These are phyloP conservation scores for Pyrrhoderma noxium DNA, from an alignment of 1,284 basidiomycete species.

Conservation along the genomic window DNA sequence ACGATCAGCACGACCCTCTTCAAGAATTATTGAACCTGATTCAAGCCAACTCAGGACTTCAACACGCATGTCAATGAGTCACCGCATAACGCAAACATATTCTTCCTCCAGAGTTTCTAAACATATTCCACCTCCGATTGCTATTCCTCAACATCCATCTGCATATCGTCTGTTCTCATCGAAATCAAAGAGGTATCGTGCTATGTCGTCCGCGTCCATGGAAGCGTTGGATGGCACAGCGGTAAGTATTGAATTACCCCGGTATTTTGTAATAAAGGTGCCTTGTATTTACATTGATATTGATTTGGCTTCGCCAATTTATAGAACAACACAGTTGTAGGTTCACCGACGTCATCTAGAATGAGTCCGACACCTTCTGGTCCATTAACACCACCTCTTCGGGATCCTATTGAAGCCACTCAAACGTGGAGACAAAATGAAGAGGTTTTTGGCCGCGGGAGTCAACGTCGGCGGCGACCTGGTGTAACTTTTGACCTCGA, in stretches of 20 bases:
- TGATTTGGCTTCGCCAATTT: constrained; percentile 18
- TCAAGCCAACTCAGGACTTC: constrained; percentile 1
- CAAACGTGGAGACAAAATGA: constrained; percentile 56
- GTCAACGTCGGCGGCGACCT: constrained; percentile 46
- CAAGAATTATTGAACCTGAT: background rate
- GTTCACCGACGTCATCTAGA: constrained; percentile 65
- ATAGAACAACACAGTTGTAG: constrained; percentile 62
- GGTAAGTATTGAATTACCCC: constrained; percentile 35
- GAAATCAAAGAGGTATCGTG: constrained; percentile 54
- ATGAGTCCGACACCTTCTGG: constrained; percentile 46
- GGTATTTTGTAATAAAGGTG: background rate
- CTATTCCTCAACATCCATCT: constrained; percentile 26
- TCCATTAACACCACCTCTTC: constrained; percentile 47
- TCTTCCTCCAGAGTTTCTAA: constrained; percentile 20
- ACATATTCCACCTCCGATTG: constrained; percentile 26
- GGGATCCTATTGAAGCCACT: constrained; percentile 56
- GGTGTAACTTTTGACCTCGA: constrained; percentile 59
- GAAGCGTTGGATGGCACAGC: constrained; percentile 72
- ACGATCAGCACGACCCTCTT: constrained; percentile 4
- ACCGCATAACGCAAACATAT: background rate
- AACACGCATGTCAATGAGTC: background rate
- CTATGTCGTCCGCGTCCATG: constrained; percentile 64
- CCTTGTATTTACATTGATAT: background rate
- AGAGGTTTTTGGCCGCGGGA: constrained; percentile 36
- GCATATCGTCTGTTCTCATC: constrained; percentile 53